Base-by-base conservation (phyloP, 148 eudicot species). In the Rheum nobile region DNA sequence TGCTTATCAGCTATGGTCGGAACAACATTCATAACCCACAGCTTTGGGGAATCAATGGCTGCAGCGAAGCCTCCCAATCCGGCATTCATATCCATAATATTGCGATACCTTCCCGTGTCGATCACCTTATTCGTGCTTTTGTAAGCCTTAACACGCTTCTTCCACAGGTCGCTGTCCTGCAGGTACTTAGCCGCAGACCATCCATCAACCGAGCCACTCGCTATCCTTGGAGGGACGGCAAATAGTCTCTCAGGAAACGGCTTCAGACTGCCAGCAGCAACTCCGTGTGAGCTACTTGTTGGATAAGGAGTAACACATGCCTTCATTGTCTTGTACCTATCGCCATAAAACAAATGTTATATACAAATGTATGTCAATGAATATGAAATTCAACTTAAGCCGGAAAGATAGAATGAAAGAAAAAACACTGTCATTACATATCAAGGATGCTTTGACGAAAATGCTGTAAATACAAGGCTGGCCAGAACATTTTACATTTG, bases 1-100 rank as follows among this genome's bases (percentile, higher is more conserved):
- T 88, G 13, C 14, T 2, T 85, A 17, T 82, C 71, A 69, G 96
- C 86, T 77, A 86, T 82, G 42, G 86, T 85, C 19, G 96, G 96
- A 50, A 90, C 86, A 44, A 83, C 96, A 72, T 90, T 90, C 96
- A 90, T 88, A 42, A 88, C 92, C 96, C 96, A 90, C 55, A 75
- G 34, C 72, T 90, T 90, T 35, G 83, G 83, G 14, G 92, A 86
- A 46, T 84, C 85, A 52, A 90, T 78, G 43, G 92, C 92, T n/a
- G 96, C 96, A 21, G 91, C 96, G 76, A 90, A 90, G 38, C 96
- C 84, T 37, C 96, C 96, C 4, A 90, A 82, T 72, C n/a, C n/a
- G n/a, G n/a, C n/a, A n/a, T n/a, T n/a, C n/a, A n/a, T n/a, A n/a
- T n/a, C n/a, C n/a, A n/a, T 83, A 26, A 87, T 90, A 78, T 90